Conservation (phyloP, 495 filamentous ascomycete species). For the Talaromyces thailandensis region DNA sequence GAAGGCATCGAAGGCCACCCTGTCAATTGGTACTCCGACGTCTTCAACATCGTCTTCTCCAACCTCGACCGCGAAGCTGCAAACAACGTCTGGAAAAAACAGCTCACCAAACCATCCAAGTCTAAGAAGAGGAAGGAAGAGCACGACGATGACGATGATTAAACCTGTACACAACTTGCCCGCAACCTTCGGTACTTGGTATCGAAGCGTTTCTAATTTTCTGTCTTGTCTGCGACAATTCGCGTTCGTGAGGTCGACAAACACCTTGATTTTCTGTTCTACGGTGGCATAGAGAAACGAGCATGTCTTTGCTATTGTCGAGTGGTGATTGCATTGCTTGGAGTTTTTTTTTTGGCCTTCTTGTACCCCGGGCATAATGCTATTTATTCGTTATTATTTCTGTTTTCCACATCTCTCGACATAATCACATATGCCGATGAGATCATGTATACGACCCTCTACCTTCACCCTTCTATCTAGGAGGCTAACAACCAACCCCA, state of each 20-base stretch:
- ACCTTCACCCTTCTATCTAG: neutral
- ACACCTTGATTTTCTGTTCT: neutral
- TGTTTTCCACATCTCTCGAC: neutral
- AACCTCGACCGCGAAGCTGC: slow-evolving; percentile 65
- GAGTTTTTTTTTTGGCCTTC: neutral
- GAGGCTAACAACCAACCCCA: neutral
- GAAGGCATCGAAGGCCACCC: slow-evolving; percentile 84
- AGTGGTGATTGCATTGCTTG: slow-evolving; percentile 1
- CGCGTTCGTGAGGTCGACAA: neutral
- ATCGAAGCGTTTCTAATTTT: neutral
- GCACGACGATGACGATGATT: slow-evolving; percentile 4
- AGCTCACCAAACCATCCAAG: slow-evolving; percentile 46
- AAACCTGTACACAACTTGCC: neutral
- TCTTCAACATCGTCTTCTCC: slow-evolving; percentile 86
- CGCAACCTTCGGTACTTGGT: neutral
- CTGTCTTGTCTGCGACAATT: neutral
- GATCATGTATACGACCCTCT: neutral
- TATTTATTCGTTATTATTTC: neutral
- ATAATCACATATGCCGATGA: neutral
- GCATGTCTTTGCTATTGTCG: neutral
- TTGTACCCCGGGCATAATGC: neutral
- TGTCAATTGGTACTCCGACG: slow-evolving; percentile 87
- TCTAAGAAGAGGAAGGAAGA: neutral
- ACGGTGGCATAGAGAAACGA: neutral
- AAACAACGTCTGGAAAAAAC: slow-evolving; percentile 64